Conservation (phyloP, 1,284 basidiomycete species). For the Austroboletus niveus region DNA sequence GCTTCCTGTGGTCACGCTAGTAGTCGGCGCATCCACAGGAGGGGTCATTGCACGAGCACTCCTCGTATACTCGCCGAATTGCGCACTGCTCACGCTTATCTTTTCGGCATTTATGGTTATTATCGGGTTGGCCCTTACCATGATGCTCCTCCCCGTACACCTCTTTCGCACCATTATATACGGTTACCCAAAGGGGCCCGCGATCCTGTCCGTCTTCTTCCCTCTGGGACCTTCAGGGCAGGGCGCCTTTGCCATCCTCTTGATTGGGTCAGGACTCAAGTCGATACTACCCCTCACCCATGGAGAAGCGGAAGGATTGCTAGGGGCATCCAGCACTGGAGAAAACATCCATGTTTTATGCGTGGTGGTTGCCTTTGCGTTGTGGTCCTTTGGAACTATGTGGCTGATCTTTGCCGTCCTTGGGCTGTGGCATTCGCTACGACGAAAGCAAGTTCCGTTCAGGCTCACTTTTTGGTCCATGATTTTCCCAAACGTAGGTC, state of each 20-base stretch:
- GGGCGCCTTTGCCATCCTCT: slow-evolving; percentile 48
- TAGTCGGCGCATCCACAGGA: slow-evolving; percentile 68
- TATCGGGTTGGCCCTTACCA: slow-evolving; percentile 54
- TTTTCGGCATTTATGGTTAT: slow-evolving; percentile 54
- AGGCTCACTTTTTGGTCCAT: slow-evolving; percentile 55
- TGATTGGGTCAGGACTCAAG: slow-evolving; percentile 44
- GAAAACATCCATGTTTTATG: slow-evolving; percentile 45
- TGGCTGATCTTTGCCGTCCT: slow-evolving; percentile 52
- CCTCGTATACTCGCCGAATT: slow-evolving; percentile 39
- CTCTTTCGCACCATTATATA: slow-evolving; percentile 45
- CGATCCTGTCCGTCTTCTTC: slow-evolving; percentile 61
- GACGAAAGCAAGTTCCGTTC: slow-evolving; percentile 42
- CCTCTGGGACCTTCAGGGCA: slow-evolving; percentile 61
- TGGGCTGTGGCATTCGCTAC: slow-evolving; percentile 41
- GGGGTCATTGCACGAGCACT: slow-evolving; percentile 55
- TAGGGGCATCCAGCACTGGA: slow-evolving; percentile 33
- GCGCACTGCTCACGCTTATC: slow-evolving; percentile 55
- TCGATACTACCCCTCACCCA: slow-evolving; percentile 35
- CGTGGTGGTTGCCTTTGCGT: slow-evolving; percentile 43
- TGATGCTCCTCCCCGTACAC: slow-evolving; percentile 56
- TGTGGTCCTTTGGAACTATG: slow-evolving; percentile 56
- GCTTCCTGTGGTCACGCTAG: slow-evolving; percentile 69
- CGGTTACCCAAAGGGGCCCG: slow-evolving; percentile 44
- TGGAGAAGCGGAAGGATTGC: slow-evolving; percentile 23
- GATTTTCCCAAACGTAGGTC: slow-evolving; percentile 59